Evolutionary conservation across 345 rosid species (phyloP).

Genomic region (Pugionium cornutum): DNA sequence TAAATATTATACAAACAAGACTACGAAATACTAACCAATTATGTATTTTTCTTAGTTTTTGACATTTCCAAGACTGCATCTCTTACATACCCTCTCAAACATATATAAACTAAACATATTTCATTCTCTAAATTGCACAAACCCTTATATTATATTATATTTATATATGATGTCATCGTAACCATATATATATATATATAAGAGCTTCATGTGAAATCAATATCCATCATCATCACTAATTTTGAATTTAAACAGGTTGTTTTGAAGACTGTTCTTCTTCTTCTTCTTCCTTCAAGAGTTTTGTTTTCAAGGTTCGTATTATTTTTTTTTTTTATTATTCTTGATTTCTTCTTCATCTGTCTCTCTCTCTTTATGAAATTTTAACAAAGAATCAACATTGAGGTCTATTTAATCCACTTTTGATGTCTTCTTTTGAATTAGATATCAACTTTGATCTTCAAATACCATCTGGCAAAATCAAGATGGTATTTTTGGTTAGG

Average conservation of each 20-base stretch:
- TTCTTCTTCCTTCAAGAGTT: slow-evolving; percentile 20
- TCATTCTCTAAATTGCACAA: slow-evolving; percentile 21
- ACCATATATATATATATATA: slow-evolving; percentile 12
- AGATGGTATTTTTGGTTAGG: too few relatives aligned
- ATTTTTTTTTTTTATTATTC: background rate
- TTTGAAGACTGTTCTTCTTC: slow-evolving; percentile 22
- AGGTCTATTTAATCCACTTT: background rate
- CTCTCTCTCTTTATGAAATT: background rate
- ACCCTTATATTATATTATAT: background rate
- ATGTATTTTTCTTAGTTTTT: slow-evolving; percentile 3
- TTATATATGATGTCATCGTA: slow-evolving; percentile 28
- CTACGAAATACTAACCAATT: slow-evolving; percentile 23
- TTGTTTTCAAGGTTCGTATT: slow-evolving; percentile 27
- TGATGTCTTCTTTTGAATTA: background rate
- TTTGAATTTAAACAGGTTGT: slow-evolving; percentile 17
- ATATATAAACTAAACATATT: slow-evolving; percentile 18
- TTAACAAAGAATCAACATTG: background rate
- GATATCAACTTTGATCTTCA: too few relatives aligned
- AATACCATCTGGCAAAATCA: too few relatives aligned
- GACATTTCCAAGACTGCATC: slow-evolving; percentile 22
- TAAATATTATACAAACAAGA: background rate
- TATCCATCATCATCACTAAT: slow-evolving; percentile 16
- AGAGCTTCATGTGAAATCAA: slow-evolving; percentile 13
- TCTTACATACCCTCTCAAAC: background rate
- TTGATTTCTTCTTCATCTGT: slow-evolving; percentile 13